Percentiles rank a stretch among this genome's conserved stretches.
Evolutionary conservation across 805 yeast genomes (phyloP).

Genomic region (Alloascoidea africana): DNA sequence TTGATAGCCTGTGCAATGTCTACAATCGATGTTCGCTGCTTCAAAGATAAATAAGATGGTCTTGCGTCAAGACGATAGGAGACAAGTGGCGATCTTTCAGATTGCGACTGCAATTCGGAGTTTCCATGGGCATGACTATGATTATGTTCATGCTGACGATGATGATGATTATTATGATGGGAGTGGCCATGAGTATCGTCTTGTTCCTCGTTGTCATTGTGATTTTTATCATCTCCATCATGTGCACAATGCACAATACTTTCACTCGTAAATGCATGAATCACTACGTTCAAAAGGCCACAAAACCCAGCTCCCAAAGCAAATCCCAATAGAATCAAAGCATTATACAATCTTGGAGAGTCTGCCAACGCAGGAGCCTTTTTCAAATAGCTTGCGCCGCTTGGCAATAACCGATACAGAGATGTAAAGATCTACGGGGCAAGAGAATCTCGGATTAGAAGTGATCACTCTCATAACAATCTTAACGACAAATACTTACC

Average conservation of each 20-base stretch:
- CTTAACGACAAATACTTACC: slow-evolving; percentile 12
- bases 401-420: slow-evolving; percentile 64
- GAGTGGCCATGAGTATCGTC: slow-evolving; percentile 11
- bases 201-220: slow-evolving; percentile 11
- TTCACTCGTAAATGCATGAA: slow-evolving; percentile 67
- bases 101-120: too few species aligned
- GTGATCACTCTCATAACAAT: too few species aligned
- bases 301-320: slow-evolving; percentile 50
- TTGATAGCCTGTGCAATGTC: too few species aligned
- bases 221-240: slow-evolving; percentile 23
- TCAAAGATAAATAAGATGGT: too few species aligned
- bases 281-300: slow-evolving; percentile 38
- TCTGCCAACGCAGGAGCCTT: slow-evolving; percentile 14
- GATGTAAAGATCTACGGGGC: slow-evolving; percentile 53
- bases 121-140: slow-evolving; percentile 3
- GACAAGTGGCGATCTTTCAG: too few species aligned
- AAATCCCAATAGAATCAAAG: slow-evolving; percentile 28
- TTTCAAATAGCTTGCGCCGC: slow-evolving; percentile 31
- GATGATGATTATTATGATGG: slow-evolving; percentile 10
- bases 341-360: slow-evolving; percentile 15
- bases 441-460: too few species aligned
- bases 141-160: slow-evolving; percentile 4
- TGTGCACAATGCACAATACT: slow-evolving; percentile 82
- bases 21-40: too few species aligned
- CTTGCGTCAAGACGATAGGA: too few species aligned